Evolutionary conservation across 2,329 filamentous ascomycete species (phyloP), one percentile per base, ranked within the genome.

Genomic region (Ramularia endophylla): DNA sequence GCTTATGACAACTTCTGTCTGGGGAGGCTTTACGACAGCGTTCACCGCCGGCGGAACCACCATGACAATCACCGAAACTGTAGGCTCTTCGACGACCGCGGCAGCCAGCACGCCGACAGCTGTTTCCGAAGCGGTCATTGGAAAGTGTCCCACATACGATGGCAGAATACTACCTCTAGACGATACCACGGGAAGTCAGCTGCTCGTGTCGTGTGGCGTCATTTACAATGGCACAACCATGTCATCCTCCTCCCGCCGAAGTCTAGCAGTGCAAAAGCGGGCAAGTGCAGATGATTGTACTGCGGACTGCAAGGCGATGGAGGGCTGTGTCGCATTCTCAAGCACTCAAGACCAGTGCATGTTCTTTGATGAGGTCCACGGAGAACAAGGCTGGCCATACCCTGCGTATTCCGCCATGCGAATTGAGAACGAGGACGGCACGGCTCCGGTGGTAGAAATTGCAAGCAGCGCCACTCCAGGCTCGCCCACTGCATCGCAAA

Each of bases 331-430:
- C 6, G 35, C 35, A 8, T 37, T 37, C 19, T 37, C 35, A n/a
- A 27, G 28, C 11, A 25, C 35, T 12, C 11, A 37, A 27, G 35
- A 37, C 18, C 35, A 28, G 16, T 37, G 35, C 22, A 19, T 37
- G 6, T 17, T 37, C 18, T 37, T 27, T 15, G 16, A 16, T 25
- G n/a, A 11, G 7, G 22, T 37, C 18, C n/a, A 37, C 16, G 35
- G 18, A 9, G 18, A 27, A 25, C 35, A 27, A 8, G 22, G 17
- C 35, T 37, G 19, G n/a, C 18, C n/a, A 20, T 25, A 37, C 9
- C 35, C 35, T 25, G 35, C 35, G 15, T 20, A 27, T 8, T 37
- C 35, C 11, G 35, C 35, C 8, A 13, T 37, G 19, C 18, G 35
- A 15, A 17, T 37, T n/a, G 4, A n/a, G 11, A 28, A 37, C 12